phyloP scores from a whole-genome alignment of 108 stramenopile species.

The Skeletonema costatum region DNA sequence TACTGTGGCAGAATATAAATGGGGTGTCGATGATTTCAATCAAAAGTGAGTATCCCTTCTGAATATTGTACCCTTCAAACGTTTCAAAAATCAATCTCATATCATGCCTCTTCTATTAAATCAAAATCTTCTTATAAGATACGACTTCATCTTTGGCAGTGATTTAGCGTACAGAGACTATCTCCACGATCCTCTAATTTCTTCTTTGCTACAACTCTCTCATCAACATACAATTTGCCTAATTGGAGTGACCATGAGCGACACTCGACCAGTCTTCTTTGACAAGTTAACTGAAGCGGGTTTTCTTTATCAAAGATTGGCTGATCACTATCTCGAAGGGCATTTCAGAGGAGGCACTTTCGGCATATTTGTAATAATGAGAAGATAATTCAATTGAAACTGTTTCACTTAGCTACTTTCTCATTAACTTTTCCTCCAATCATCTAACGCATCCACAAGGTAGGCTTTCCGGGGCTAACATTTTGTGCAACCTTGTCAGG shows the following conservation, averaged over 20 bases:
- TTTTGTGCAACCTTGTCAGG: constrained; percentile 63
- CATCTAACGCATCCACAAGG: constrained; percentile 72
- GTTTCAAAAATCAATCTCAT: neutral
- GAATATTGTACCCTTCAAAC: neutral
- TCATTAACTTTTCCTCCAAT: neutral
- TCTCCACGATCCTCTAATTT: constrained; percentile 80
- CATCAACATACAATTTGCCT: constrained; percentile 57
- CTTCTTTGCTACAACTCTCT: constrained; percentile 53
- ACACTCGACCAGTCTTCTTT: constrained; percentile 82
- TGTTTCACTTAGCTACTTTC: neutral
- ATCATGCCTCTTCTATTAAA: neutral
- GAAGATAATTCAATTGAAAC: constrained; percentile 2
- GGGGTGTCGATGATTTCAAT: constrained; percentile 47
- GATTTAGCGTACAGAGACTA: constrained; percentile 85
- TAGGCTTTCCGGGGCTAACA: constrained; percentile 77
- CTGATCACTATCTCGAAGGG: constrained; percentile 61
- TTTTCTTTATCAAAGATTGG: constrained; percentile 69
- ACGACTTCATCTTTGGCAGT: constrained; percentile 87
- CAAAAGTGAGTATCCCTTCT: neutral
- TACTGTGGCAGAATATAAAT: constrained; percentile 46
- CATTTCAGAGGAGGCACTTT: constrained; percentile 69
- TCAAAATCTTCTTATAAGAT: constrained; percentile 26
- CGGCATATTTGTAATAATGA: constrained; percentile 78
- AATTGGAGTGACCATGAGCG: constrained; percentile 74
- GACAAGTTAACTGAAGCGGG: constrained; percentile 52